Conservation (phyloP, 192 early-diverging fungal genomes). For the Podila horticola region DNA sequence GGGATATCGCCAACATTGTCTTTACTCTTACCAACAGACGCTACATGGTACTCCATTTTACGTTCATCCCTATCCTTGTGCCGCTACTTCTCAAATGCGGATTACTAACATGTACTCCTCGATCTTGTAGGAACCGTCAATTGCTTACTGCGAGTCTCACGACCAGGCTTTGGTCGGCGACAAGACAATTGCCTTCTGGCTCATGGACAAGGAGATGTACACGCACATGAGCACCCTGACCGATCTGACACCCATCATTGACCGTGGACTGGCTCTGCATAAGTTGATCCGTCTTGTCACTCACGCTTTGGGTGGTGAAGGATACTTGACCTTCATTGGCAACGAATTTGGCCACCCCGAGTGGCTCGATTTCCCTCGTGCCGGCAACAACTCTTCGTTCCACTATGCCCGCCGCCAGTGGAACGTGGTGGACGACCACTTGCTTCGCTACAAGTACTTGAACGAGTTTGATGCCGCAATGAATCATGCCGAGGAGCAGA, state of each 20-base stretch:
- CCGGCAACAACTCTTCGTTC: conserved; percentile 89
- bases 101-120: not conserved
- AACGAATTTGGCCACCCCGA: conserved; percentile 99
- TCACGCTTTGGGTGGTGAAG: conserved; percentile 92
- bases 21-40: conserved; percentile 93
- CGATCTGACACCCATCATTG: conserved; percentile 87
- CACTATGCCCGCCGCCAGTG: conserved; percentile 96
- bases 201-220: conserved; percentile 99
- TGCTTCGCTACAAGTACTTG: conserved; percentile 93
- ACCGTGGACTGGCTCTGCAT: conserved; percentile 94
- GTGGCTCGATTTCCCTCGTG: conserved; percentile 98
- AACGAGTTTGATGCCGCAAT: conserved; percentile 91
- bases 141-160: conserved; percentile 96
- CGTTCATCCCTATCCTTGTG: not conserved
- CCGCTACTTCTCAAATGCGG: no score
- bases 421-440: conserved; percentile 89
- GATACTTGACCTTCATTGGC: conserved; percentile 96
- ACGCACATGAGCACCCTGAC: conserved; percentile 89
- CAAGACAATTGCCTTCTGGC: conserved; percentile 98
- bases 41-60: conserved; percentile 63
- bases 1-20: conserved; percentile 88
- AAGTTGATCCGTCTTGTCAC: conserved; percentile 96
- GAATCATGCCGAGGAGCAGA: conserved; percentile 78
- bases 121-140: conserved; percentile 82
- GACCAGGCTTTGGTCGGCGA: conserved; percentile 99